Base-by-base conservation (phyloP, 768 basidiomycete species). In the Leccinum variicolor region DNA sequence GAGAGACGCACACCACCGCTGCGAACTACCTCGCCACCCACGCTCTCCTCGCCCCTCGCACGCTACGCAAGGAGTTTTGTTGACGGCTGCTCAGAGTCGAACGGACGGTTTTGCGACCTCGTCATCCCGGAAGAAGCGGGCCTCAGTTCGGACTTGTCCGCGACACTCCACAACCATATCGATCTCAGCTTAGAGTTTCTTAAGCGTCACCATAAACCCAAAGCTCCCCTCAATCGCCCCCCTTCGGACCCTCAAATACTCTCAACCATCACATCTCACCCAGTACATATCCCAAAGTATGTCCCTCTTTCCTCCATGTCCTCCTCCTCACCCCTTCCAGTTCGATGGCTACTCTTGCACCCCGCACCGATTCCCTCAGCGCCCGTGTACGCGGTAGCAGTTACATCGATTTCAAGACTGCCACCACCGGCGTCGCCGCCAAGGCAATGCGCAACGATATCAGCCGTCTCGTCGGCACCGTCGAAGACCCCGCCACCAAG, bases 361-460 rank as follows among this genome's bases (percentile, higher is more conserved):
- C 86, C 53, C 81, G 84, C 63, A 74, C 73, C 67, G 87, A 90
- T 62, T 81, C 87, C 57, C 78, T 88, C 82, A 84, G 80, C 64
- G 80, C 84, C 69, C 86, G 89, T 61, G 83, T 82, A 54, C 85
- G 90, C 58, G 90, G 90, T 63, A 84, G 85, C 54, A 85, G 83
- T 64, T 89, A 92, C 73, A 87, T 92, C 78, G 90, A 98, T 77
- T 96, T 96, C 85, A 94, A 95, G 81, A 95, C 93, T n/a, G 96
- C 96, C 62, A 95, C 85, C 53, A 94, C 93, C 54, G 93, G 92
- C 63, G 88, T 94, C 63, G 89, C 92, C 26, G 90, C 92, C 64
- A 98, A 97, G 79, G 81, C 94, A 55, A 98, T 98, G 96, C 87
- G 94, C 79, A 97, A 98, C 73, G 97, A 98, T 79, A 89, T 99